Evolutionary conservation across 768 basidiomycete genomes (phyloP).

Genomic region (Omphalotus guepiniiformis): DNA sequence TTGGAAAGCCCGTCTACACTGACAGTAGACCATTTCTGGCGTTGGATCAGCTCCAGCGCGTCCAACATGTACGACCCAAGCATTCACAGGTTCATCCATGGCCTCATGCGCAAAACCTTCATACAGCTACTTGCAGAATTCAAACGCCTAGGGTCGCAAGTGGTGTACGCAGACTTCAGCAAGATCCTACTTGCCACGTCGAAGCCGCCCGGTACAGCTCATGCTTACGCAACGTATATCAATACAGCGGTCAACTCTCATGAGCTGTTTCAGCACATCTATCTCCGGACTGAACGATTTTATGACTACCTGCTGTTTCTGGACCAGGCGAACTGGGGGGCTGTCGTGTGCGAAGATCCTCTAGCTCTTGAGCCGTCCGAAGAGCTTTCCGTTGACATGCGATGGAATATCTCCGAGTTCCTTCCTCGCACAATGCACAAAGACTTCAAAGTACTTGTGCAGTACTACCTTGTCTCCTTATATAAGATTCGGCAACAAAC

Average conservation of each 20-base stretch:
- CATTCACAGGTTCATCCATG: conserved; percentile 88
- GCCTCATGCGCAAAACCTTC: conserved; percentile 97
- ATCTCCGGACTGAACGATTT: conserved; percentile 79
- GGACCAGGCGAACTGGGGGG: conserved; percentile 91
- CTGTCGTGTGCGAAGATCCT: conserved; percentile 81
- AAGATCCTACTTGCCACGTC: conserved; percentile 88
- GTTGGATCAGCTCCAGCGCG: conserved; percentile 87
- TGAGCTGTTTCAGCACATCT: conserved; percentile 92
- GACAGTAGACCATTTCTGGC: conserved; percentile 92
- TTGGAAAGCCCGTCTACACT: conserved; percentile 62
- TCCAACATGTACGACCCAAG: conserved; percentile 91
- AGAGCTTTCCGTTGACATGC: conserved; percentile 71
- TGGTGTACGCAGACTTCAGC: conserved; percentile 92
- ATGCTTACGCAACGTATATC: conserved; percentile 95
- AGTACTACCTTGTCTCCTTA: conserved; percentile 82
- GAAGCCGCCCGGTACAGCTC: conserved; percentile 92
- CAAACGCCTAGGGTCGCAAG: conserved; percentile 87
- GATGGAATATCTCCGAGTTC: conserved; percentile 91
- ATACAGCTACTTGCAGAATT: conserved; percentile 96
- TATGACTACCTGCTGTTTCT: conserved; percentile 95
- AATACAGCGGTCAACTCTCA: conserved; percentile 90
- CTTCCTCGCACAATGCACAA: conserved; percentile 78
- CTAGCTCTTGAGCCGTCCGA: conserved; percentile 63
- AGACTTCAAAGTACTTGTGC: conserved; percentile 69
- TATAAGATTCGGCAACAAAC: conserved; percentile 68